Evolutionary conservation across 345 rosid species (phyloP).

Genomic region (Nephelium lappaceum): DNA sequence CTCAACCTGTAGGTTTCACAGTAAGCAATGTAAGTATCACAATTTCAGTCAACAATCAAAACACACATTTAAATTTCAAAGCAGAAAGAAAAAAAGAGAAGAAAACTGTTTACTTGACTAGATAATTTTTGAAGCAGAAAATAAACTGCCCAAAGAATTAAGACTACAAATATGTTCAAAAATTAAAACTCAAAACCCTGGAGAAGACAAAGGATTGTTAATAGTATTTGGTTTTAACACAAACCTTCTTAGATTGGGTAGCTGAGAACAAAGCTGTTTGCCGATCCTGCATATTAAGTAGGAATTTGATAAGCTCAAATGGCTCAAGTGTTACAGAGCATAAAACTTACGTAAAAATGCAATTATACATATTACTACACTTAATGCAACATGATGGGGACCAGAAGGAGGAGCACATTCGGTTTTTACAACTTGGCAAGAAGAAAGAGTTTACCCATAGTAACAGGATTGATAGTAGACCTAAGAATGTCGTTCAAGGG

Average conservation of each 20-base stretch:
- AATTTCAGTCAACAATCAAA: neutral
- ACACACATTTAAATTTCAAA: slow-evolving; percentile 8
- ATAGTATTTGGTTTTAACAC: slow-evolving; percentile 4
- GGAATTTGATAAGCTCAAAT: slow-evolving; percentile 27
- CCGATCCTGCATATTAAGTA: slow-evolving; percentile 62
- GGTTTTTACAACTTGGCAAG: slow-evolving; percentile 37
- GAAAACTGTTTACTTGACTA: neutral
- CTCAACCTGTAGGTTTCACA: slow-evolving; percentile 58
- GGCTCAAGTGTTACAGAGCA: too few species aligned
- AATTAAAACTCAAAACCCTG: neutral
- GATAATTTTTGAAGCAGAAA: neutral
- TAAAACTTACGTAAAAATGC: too few species aligned
- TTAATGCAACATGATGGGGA: slow-evolving; percentile 32
- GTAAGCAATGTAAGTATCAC: neutral
- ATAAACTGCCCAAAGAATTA: neutral
- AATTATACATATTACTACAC: too few species aligned
- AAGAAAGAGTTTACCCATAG: slow-evolving; percentile 52
- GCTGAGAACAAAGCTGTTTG: slow-evolving; percentile 98
- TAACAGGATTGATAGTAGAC: slow-evolving; percentile 54
- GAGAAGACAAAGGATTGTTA: neutral
- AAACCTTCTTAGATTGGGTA: slow-evolving; percentile 90
- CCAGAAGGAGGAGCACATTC: slow-evolving; percentile 30
- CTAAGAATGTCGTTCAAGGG: slow-evolving; percentile 52
- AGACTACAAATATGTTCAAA: neutral
- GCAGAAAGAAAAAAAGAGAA: neutral